Evolutionary conservation across 371 early-diverging fungal genomes (phyloP), one percentile per base, ranked within the genome.

Genomic region (Mortierella sp.): DNA sequence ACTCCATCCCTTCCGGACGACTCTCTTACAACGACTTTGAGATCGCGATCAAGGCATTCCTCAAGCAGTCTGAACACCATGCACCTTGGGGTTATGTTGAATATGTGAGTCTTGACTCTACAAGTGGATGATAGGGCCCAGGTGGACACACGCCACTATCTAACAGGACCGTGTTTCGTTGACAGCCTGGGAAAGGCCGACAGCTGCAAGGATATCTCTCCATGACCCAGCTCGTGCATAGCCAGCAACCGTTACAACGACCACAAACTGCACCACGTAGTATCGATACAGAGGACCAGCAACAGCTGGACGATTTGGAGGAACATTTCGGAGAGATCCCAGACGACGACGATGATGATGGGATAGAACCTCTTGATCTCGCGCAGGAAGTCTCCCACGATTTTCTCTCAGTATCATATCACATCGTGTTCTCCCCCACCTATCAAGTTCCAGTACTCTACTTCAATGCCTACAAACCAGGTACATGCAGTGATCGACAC

Each of bases 371-470:
- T 7, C 3, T 9, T 18, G 48, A n/a, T 16, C 46, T 34, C 21
- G 16, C 60, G 3, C 39, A 39, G 21, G 24, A 19, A 2, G 24
- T 53, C 38, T 53, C 47, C 38, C 24, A 39, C 0, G 69, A 71
- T 13, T 67, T 58, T 18, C 43, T 83, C 23, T 82, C 79, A 12
- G 54, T 88, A 0, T 86, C 87, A 21, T 89, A 92, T 54, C 93
- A 92, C 60, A 80, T 89, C 13, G 82, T 89, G 3, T 92, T 90
- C 67, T 91, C 91, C 4, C 65, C 86, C 6, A 83, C 81, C 21
- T 93, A 91, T 64, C 86, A 85, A 52, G 90, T 89, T 7, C 93
- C 93, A 7, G 89, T 90, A 0, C 81, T 93, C 46, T 92, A 92
- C 64, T 83, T 93, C 34, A 83, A 79, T 57, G 84, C 84, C 1